These are phyloP conservation scores for Chalaropsis ovoidea DNA, from an alignment of 2,329 filamentous ascomycete species.

Conservation along the genomic window DNA sequence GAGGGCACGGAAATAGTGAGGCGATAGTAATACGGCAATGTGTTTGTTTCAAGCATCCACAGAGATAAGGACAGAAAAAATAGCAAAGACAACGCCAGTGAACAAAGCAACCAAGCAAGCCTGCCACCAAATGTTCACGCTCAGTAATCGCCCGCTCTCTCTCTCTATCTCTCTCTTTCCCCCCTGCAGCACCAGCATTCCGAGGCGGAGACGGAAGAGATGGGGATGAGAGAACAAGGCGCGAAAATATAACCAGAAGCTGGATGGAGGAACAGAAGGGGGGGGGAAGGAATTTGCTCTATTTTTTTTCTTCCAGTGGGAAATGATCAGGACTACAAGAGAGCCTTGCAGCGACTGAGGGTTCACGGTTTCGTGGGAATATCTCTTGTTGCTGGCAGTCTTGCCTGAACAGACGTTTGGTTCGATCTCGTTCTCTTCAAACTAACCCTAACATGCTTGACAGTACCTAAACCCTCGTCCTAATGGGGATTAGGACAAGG, in stretches of 20 bases:
- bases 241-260: neutral
- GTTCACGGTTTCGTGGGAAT: no score
- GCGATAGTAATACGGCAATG: no score
- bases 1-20: no score
- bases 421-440: no score
- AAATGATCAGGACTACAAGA: no score
- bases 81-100: neutral
- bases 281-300: neutral
- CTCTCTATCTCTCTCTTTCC: neutral
- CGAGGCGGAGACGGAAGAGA: neutral
- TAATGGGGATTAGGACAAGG: neutral
- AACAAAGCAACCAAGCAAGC: no score
- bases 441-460: neutral
- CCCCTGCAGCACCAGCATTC: constrained; percentile 12
- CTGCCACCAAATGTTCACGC: no score
- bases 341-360: no score
- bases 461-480: neutral
- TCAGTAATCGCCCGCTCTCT: neutral
- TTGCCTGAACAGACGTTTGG: no score
- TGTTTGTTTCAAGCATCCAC: neutral
- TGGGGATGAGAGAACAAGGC: neutral
- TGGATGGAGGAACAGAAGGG: neutral
- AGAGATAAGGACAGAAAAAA: neutral
- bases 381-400: no score
- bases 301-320: no score